Percentiles rank a stretch among this genome's conserved stretches.
These are phyloP conservation scores for Geotrichum restrictum DNA, from an alignment of 1,139 yeast species.

Conservation along the genomic window DNA sequence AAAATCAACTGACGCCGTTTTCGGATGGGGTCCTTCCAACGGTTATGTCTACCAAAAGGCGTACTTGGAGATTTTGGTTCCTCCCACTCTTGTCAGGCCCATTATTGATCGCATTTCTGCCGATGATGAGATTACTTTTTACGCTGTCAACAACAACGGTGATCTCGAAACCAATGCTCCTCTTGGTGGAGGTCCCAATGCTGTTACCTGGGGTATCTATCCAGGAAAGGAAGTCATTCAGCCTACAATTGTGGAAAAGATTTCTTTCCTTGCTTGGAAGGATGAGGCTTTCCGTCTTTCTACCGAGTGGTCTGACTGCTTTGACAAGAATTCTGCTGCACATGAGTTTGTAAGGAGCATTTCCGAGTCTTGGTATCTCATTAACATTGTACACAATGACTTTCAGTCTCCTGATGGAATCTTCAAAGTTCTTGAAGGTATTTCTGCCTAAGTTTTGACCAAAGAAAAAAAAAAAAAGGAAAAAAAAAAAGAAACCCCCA, in stretches of 20 bases:
- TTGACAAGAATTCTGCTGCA: constrained; percentile 38
- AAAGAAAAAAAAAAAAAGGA: too few relatives aligned
- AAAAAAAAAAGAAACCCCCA: neutral
- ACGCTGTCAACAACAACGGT: constrained; percentile 65
- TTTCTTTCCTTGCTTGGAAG: constrained; percentile 91
- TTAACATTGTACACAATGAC: constrained; percentile 89
- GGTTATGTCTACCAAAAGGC: constrained; percentile 94
- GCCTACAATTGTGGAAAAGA: constrained; percentile 88
- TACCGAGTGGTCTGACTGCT: constrained; percentile 66
- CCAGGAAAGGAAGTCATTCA: constrained; percentile 89
- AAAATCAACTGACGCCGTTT: constrained; percentile 61
- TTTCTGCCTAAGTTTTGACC: constrained; percentile 7
- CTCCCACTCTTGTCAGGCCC: constrained; percentile 49
- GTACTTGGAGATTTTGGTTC: constrained; percentile 77
- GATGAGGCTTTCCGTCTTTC: constrained; percentile 87
- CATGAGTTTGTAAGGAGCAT: constrained; percentile 48
- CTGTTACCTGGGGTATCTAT: constrained; percentile 97
- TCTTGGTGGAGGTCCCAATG: constrained; percentile 72
- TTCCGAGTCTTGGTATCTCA: constrained; percentile 62
- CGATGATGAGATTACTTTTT: constrained; percentile 61
- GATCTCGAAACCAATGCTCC: constrained; percentile 61
- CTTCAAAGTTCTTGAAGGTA: constrained; percentile 34
- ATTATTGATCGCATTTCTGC: constrained; percentile 47
- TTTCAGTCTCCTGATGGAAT: constrained; percentile 42
- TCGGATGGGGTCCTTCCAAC: constrained; percentile 95